Base-by-base conservation (phyloP, 2,329 filamentous ascomycete species). In the Karstenula rhodostoma region DNA sequence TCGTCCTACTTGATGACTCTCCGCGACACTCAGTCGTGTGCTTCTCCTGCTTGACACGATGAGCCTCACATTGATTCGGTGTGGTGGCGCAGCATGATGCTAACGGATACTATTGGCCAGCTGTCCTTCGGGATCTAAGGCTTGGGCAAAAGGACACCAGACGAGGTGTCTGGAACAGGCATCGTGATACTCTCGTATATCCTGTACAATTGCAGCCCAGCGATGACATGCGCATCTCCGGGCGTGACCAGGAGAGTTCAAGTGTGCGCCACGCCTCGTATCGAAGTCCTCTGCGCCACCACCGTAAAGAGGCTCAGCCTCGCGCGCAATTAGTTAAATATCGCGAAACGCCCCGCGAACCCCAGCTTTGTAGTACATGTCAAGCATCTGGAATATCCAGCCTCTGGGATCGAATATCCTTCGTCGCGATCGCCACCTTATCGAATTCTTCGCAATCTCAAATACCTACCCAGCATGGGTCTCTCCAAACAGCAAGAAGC, bases 401-500 rank as follows among this genome's bases (percentile, higher is more conserved):
- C 13, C 15, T 23, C 42, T 44, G 19, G n/a, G 22, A 10, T 3
- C 19, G 7, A 22, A 22, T 23, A 3, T 2, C 19, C 19, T 23
- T 44, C 19, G 19, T 9, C 19, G n/a, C 7, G 3, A 44, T 8
- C n/a, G n/a, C 7, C 42, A 22, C 8, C 19, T 3, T 22, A 7
- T 44, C 42, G 9, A 44, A 12, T 22, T 22, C 42, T 22, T 23
- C 10, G 42, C n/a, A 23, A 37, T 23, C 29, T 51, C 22, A 35
- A 23, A 33, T 27, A 42, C 7, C 19, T 29, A 43, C 15, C 17
- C 32, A 19, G 1, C 52, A 40, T 52, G 49, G n/a, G n/a, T 19
- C 17, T 33, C 27, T 40, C 29, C 48, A 52, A 40, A 33, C 40
- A 44, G 35, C 19, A 44, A 46, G 44, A 23, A 46, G 52, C 53